These are phyloP conservation scores for Phytophthora constricta DNA, from an alignment of 352 stramenopile genomes.

Conservation along the genomic window DNA sequence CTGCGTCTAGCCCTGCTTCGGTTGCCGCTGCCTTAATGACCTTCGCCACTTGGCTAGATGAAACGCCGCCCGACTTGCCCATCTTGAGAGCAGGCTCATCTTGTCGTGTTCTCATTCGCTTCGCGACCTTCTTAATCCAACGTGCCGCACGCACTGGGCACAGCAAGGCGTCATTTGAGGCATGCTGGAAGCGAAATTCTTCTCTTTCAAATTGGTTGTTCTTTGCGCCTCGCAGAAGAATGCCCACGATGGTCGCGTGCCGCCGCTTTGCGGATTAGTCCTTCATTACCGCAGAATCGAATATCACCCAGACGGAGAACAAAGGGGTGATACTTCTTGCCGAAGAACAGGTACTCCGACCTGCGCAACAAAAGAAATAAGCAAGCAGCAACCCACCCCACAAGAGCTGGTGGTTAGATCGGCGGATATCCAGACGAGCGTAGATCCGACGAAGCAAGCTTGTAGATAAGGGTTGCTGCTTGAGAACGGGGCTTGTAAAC, in stretches of 20 bases:
- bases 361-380: slow-evolving; percentile 24
- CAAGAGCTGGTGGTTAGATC: slow-evolving; percentile 11
- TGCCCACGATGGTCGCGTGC: slow-evolving; percentile 9
- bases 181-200: slow-evolving; percentile 24
- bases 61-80: not conserved
- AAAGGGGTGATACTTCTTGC: slow-evolving; percentile 3
- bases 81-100: not conserved
- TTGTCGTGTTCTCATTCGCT: not conserved
- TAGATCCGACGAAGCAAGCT: slow-evolving; percentile 10
- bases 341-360: slow-evolving; percentile 18
- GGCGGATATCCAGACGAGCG: not conserved
- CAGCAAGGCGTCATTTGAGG: not conserved
- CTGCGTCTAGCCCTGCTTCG: not conserved
- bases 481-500: slow-evolving; percentile 1
- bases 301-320: slow-evolving; percentile 16
- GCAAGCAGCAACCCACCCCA: slow-evolving; percentile 23
- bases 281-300: slow-evolving; percentile 7
- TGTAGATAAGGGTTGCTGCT: slow-evolving; percentile 19
- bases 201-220: slow-evolving; percentile 33
- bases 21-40: slow-evolving; percentile 12
- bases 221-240: slow-evolving; percentile 23
- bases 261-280: not conserved
- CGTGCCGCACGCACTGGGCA: slow-evolving; percentile 16
- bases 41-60: not conserved
- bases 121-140: not conserved